These are phyloP conservation scores for Pseudoturritis turrita DNA, from an alignment of 345 rosid genomes.

Conservation along the genomic window DNA sequence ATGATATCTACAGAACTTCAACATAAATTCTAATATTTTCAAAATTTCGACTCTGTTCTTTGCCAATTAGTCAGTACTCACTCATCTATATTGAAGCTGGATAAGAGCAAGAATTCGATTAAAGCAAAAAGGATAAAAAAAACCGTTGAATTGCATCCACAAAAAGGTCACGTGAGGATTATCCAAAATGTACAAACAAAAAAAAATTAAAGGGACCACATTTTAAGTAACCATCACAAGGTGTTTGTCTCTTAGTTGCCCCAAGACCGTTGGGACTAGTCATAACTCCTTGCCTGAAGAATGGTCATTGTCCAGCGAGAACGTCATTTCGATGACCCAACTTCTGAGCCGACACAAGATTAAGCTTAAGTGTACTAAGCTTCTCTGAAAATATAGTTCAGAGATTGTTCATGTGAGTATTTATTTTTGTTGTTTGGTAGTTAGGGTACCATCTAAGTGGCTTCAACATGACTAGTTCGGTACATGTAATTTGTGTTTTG, in stretches of 20 bases:
- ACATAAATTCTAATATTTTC: neutral
- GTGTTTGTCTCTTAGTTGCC: constrained; percentile 18
- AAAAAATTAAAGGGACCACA: constrained; percentile 22
- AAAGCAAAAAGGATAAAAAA: neutral
- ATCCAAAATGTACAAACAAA: constrained; percentile 17
- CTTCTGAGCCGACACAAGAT: constrained; percentile 28
- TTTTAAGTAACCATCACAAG: constrained; percentile 16
- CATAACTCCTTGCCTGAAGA: constrained; percentile 18
- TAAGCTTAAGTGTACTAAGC: neutral
- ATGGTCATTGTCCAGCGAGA: constrained; percentile 14
- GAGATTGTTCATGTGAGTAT: constrained; percentile 21
- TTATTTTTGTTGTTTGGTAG: constrained; percentile 27
- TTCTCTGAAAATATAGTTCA: neutral
- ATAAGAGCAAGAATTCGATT: constrained; percentile 8
- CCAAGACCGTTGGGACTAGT: constrained; percentile 18
- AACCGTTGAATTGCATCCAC: constrained; percentile 20
- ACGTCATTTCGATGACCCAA: constrained; percentile 18
- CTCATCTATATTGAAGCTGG: neutral
- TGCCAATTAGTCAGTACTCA: neutral
- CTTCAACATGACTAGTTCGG: constrained; percentile 18
- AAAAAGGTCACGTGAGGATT: constrained; percentile 20
- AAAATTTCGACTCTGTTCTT: neutral
- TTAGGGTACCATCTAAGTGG: constrained; percentile 20
- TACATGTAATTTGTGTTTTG: neutral
- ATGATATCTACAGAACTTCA: neutral